Percentiles rank a stretch among this genome's conserved stretches.
These are phyloP conservation scores for Pseudozyma sp. DNA, from an alignment of 1,284 basidiomycete species.

Conservation along the genomic window DNA sequence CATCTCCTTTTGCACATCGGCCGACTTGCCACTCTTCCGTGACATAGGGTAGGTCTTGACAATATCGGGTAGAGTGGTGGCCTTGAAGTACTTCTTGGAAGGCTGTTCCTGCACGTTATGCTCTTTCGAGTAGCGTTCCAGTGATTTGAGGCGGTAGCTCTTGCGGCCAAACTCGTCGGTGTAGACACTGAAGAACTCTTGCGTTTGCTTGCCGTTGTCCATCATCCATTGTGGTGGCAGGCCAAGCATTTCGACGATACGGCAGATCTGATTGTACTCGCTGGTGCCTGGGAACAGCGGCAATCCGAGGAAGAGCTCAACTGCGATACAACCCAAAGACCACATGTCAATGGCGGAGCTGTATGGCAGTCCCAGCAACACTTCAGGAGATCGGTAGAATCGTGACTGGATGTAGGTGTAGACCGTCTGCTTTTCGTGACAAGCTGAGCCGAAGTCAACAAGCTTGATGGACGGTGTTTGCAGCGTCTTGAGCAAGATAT, in stretches of 20 bases:
- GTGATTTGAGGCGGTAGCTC: slow-evolving; percentile 86
- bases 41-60: slow-evolving; percentile 94
- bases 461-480: slow-evolving; percentile 99
- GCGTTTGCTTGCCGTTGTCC: slow-evolving; percentile 93
- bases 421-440: slow-evolving; percentile 97
- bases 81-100: slow-evolving; percentile 98
- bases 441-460: slow-evolving; percentile 98
- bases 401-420: slow-evolving; percentile 99
- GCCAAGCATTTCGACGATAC: slow-evolving; percentile 98
- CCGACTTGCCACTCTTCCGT: slow-evolving; percentile 79
- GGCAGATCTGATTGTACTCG: slow-evolving; percentile 97
- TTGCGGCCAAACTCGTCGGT: slow-evolving; percentile 87
- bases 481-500: slow-evolving; percentile 71
- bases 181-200: slow-evolving; percentile 88
- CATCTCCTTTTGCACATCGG: slow-evolving; percentile 95
- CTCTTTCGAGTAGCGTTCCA: slow-evolving; percentile 95
- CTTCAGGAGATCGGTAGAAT: slow-evolving; percentile 98
- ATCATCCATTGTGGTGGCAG: slow-evolving; percentile 92
- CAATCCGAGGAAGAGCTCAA: slow-evolving; percentile 94
- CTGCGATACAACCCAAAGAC: slow-evolving; percentile 94
- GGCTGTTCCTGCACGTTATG: slow-evolving; percentile 95
- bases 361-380: slow-evolving; percentile 93
- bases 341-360: slow-evolving; percentile 95
- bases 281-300: slow-evolving; percentile 97
- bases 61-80: slow-evolving; percentile 91